Conservation (phyloP, 2,329 filamentous ascomycete genomes). For the Fusarium sp. region DNA sequence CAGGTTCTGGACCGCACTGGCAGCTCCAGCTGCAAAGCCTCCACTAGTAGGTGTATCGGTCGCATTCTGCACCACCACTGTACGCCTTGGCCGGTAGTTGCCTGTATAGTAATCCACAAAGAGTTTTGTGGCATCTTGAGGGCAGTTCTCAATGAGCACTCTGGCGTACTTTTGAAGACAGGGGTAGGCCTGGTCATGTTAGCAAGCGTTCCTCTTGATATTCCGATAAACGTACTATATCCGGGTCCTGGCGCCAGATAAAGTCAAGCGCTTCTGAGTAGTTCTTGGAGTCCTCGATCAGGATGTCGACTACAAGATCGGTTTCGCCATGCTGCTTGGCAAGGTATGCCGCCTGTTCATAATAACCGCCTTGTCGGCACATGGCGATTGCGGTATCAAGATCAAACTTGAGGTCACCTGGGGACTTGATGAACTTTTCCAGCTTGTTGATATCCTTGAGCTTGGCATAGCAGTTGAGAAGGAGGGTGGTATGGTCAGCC, state of each 20-base stretch:
- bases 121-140: slow-evolving; percentile 82
- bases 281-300: slow-evolving; percentile 94
- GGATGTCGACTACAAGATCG: slow-evolving; percentile 92
- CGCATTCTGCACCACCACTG: slow-evolving; percentile 55
- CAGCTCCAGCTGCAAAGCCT: slow-evolving; percentile 68
- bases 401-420: slow-evolving; percentile 94
- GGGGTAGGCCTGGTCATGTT: slow-evolving; percentile 74
- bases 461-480: slow-evolving; percentile 98
- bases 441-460: slow-evolving; percentile 97
- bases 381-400: slow-evolving; percentile 96
- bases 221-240: slow-evolving; percentile 66
- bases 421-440: slow-evolving; percentile 95
- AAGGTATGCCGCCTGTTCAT: slow-evolving; percentile 94
- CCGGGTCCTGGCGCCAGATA: slow-evolving; percentile 87
- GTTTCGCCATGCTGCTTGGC: slow-evolving; percentile 95
- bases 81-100: slow-evolving; percentile 79
- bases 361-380: slow-evolving; percentile 97
- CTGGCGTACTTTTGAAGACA: slow-evolving; percentile 96
- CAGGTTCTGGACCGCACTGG: slow-evolving; percentile 86
- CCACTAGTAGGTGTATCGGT: slow-evolving; percentile 52
- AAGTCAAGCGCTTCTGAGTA: slow-evolving; percentile 91
- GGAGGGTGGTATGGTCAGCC: slow-evolving; percentile 91
- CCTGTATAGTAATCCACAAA: slow-evolving; percentile 98
- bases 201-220: slow-evolving; percentile 35
- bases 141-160: slow-evolving; percentile 88